Evolutionary conservation across 1,139 yeast species (phyloP).

Genomic region (Kluyveromyces sp.): DNA sequence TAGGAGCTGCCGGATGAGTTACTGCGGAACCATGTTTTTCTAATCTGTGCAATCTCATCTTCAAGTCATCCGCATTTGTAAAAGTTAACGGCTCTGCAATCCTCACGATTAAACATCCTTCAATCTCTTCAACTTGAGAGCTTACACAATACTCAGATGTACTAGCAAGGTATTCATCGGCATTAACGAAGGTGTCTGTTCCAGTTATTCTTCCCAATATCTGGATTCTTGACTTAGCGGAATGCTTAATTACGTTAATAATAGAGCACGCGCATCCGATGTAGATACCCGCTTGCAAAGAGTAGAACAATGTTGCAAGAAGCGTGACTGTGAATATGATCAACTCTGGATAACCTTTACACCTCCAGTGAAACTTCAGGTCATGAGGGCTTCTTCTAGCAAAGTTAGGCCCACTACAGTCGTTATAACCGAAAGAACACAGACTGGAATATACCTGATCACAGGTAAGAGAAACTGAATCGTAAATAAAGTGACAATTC

Average conservation of each 20-base stretch:
- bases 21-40: slow-evolving; percentile 79
- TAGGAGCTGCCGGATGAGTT: slow-evolving; percentile 75
- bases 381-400: slow-evolving; percentile 80
- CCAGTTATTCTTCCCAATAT: slow-evolving; percentile 79
- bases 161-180: slow-evolving; percentile 41
- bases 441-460: slow-evolving; percentile 69
- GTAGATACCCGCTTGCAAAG: slow-evolving; percentile 84
- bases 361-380: slow-evolving; percentile 60
- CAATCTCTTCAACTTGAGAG: slow-evolving; percentile 54
- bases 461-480: slow-evolving; percentile 53
- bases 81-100: slow-evolving; percentile 92
- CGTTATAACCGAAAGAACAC: slow-evolving; percentile 76
- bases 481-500: slow-evolving; percentile 59
- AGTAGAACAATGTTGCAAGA: slow-evolving; percentile 63
- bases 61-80: slow-evolving; percentile 80
- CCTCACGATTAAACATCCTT: slow-evolving; percentile 78
- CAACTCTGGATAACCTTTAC: slow-evolving; percentile 72
- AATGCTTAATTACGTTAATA: slow-evolving; percentile 72
- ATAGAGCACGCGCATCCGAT: slow-evolving; percentile 78
- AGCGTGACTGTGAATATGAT: slow-evolving; percentile 68
- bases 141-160: slow-evolving; percentile 4
- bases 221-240: slow-evolving; percentile 83
- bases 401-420: slow-evolving; percentile 72
- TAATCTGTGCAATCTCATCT: slow-evolving; percentile 63
- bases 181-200: slow-evolving; percentile 67